These are phyloP conservation scores for Rhodomyrtus tomentosa DNA, from an alignment of 345 rosid species.

Conservation along the genomic window DNA sequence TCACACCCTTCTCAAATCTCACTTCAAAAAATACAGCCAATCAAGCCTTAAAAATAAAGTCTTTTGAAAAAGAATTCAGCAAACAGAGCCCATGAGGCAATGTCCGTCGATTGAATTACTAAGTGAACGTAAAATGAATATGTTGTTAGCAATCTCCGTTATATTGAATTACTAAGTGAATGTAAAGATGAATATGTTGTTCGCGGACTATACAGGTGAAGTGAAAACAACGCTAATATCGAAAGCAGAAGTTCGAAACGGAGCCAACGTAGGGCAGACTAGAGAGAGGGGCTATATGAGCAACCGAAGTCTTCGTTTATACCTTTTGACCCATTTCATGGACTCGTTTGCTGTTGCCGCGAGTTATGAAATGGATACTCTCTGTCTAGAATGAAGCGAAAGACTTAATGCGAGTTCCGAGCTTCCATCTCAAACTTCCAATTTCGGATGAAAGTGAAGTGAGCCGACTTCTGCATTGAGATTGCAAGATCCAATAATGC, in stretches of 20 bases:
- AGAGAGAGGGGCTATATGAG: background rate
- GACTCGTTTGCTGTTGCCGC: background rate
- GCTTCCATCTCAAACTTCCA: background rate
- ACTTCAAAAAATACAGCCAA: too few species aligned
- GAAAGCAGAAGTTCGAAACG: background rate
- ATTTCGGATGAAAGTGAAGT: background rate
- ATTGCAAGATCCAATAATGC: background rate
- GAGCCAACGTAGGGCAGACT: background rate
- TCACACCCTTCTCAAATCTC: too few species aligned
- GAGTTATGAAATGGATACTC: background rate
- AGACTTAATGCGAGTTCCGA: background rate
- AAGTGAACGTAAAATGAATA: too few species aligned
- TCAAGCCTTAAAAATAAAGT: too few species aligned
- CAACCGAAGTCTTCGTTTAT: background rate
- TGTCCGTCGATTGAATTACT: too few species aligned
- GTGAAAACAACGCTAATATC: background rate
- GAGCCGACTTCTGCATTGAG: background rate
- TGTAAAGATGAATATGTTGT: too few species aligned
- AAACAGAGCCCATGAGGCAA: too few species aligned
- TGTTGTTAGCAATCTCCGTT: too few species aligned
- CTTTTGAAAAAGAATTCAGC: too few species aligned
- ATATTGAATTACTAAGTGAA: too few species aligned
- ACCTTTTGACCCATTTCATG: background rate
- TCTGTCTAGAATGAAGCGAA: background rate
- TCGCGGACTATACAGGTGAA: background rate